These are phyloP conservation scores for Geotrichum cucujoidarum DNA, from an alignment of 1,139 yeast species.

Conservation along the genomic window DNA sequence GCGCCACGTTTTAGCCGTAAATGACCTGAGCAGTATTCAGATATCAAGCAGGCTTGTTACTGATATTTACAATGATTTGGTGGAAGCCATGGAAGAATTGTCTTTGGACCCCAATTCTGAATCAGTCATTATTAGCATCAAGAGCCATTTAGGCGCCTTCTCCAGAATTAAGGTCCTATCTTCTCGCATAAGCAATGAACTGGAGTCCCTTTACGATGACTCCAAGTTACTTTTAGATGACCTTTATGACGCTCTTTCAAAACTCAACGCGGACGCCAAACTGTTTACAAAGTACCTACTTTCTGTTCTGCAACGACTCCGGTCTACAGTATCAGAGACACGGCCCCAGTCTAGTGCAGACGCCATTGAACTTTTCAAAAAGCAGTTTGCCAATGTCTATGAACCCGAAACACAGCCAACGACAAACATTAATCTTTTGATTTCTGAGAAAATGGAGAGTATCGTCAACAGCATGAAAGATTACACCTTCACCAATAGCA, in stretches of 20 bases:
- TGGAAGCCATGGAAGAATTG: conserved; percentile 5
- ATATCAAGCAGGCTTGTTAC: conserved; percentile 10
- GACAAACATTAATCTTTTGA: conserved; percentile 6
- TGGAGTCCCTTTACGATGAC: conserved; percentile 9
- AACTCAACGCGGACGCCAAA: conserved; percentile 9
- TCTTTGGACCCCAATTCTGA: background rate
- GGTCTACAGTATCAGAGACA: background rate
- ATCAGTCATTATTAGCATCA: conserved; percentile 10
- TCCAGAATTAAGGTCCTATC: conserved; percentile 14
- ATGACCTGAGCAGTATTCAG: conserved; percentile 17
- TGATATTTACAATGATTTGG: conserved; percentile 12
- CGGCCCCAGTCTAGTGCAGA: conserved; percentile 5
- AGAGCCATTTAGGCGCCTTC: conserved; percentile 7
- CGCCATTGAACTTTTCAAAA: conserved; percentile 8
- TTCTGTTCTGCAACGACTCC: conserved; percentile 9
- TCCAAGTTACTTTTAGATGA: conserved; percentile 5
- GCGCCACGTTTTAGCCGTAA: conserved; percentile 11
- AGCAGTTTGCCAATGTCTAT: conserved; percentile 6
- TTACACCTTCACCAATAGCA: conserved; percentile 1
- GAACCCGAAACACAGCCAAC: conserved; percentile 4
- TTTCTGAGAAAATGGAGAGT: conserved; percentile 7
- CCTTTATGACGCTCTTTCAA: conserved; percentile 8
- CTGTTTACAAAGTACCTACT: conserved; percentile 9
- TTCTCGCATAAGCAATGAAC: conserved; percentile 16
- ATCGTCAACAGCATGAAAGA: conserved; percentile 1